These are phyloP conservation scores for Plasmodium fragile DNA, from an alignment of 169 alveolate genomes.

Conservation along the genomic window DNA sequence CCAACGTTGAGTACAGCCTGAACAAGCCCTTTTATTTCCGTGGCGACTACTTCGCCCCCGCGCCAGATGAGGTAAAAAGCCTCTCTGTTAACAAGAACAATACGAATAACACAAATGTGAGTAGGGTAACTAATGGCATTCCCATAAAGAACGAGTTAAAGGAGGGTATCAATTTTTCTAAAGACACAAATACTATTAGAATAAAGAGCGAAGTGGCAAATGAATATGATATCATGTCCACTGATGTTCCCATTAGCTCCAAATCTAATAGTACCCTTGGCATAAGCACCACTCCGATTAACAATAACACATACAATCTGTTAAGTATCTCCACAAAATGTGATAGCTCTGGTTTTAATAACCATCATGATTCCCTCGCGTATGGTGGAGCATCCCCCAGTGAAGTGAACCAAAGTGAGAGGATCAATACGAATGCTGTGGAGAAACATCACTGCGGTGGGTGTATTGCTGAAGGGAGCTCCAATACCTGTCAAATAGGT, in stretches of 20 bases:
- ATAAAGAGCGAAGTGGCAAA: not conserved
- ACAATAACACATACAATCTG: not conserved
- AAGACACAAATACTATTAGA: not conserved
- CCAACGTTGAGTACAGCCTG: not conserved
- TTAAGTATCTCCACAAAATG: not conserved
- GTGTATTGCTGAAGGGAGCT: not conserved
- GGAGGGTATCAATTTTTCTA: not conserved
- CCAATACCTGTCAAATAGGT: not conserved
- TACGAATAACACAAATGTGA: not conserved
- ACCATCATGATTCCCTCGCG: not conserved
- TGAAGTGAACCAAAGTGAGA: not conserved
- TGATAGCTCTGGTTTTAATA: not conserved
- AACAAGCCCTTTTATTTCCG: not conserved
- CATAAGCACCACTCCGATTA: not conserved
- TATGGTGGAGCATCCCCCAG: not conserved
- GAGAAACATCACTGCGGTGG: not conserved
- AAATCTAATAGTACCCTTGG: not conserved
- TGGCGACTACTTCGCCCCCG: not conserved
- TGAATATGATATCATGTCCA: not conserved
- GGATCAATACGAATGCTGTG: not conserved
- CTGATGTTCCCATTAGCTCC: not conserved
- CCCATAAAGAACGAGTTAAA: not conserved
- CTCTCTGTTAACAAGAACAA: not conserved
- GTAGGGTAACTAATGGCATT: not conserved
- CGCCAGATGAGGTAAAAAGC: not conserved